phyloP scores from a whole-genome alignment of 306 rosid genomes.

The Aeschynomene evenia region DNA sequence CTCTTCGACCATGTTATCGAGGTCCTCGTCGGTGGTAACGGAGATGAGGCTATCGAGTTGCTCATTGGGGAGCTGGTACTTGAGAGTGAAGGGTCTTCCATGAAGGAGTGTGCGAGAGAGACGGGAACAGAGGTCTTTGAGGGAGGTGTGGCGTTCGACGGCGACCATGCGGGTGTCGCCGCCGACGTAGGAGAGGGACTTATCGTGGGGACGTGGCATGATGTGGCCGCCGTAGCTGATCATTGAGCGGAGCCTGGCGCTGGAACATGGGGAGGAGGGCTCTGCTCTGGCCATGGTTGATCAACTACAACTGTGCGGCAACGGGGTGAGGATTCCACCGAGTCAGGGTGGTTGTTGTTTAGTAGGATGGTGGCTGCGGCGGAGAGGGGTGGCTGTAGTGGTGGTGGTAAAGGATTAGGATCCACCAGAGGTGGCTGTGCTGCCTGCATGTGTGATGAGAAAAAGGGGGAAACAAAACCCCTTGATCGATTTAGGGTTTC shows the following conservation, averaged over 20 bases:
- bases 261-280: slow-evolving; percentile 44
- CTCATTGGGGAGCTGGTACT: slow-evolving; percentile 75
- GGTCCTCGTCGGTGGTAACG: slow-evolving; percentile 68
- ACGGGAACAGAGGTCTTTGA: slow-evolving; percentile 50
- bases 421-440: no score
- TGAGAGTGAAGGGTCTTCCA: slow-evolving; percentile 66
- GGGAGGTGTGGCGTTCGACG: slow-evolving; percentile 56
- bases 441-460: no score
- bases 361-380: no score
- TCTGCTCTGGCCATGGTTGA: background rate
- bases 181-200: slow-evolving; percentile 71
- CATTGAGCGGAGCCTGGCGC: slow-evolving; percentile 73
- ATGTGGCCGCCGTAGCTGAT: slow-evolving; percentile 91
- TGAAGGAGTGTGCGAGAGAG: slow-evolving; percentile 59
- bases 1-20: slow-evolving; percentile 76
- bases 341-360: no score
- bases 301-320: no score
- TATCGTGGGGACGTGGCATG: slow-evolving; percentile 74
- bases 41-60: slow-evolving; percentile 69
- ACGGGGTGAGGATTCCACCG: no score
- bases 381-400: no score
- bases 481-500: no score
- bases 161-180: slow-evolving; percentile 86
- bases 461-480: no score
- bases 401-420: no score